A percentile compares a stretch with the other conserved stretches of the same genome.
Conservation (phyloP, 805 yeast genomes). For the Henningerozyma blattae region DNA sequence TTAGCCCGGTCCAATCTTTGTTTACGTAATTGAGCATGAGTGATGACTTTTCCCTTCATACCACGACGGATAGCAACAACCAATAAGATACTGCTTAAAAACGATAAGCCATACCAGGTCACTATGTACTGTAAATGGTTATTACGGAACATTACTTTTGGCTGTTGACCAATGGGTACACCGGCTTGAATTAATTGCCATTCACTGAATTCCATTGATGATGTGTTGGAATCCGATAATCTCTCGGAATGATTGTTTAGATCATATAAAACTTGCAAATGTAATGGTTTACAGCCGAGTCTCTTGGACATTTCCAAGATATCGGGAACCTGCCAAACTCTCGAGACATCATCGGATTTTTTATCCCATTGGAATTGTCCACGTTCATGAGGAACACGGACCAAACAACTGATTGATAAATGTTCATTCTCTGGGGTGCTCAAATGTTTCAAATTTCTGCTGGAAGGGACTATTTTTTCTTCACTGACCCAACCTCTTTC, state of each 20-base stretch:
- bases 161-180: slow-evolving; percentile 76
- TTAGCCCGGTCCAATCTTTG: slow-evolving; percentile 41
- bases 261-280: slow-evolving; percentile 63
- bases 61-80: slow-evolving; percentile 36
- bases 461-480: slow-evolving; percentile 45
- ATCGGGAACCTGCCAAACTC: slow-evolving; percentile 71
- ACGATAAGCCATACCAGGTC: slow-evolving; percentile 88
- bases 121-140: slow-evolving; percentile 85
- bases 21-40: slow-evolving; percentile 20
- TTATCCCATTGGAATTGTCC: slow-evolving; percentile 51
- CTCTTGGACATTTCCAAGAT: slow-evolving; percentile 58
- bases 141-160: slow-evolving; percentile 74
- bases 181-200: slow-evolving; percentile 66
- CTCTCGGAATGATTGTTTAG: slow-evolving; percentile 40
- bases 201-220: slow-evolving; percentile 32
- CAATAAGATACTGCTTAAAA: slow-evolving; percentile 61
- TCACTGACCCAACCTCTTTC: slow-evolving; percentile 90
- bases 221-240: not conserved
- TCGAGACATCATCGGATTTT: slow-evolving; percentile 52
- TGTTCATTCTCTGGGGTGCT: slow-evolving; percentile 56
- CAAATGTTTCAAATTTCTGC: slow-evolving; percentile 50
- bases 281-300: slow-evolving; percentile 57
- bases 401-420: slow-evolving; percentile 44
- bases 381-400: slow-evolving; percentile 55
- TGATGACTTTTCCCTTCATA: slow-evolving; percentile 17